Evolutionary conservation across 169 alveolate species (phyloP).

Genomic region (Eimeria falciformis): DNA sequence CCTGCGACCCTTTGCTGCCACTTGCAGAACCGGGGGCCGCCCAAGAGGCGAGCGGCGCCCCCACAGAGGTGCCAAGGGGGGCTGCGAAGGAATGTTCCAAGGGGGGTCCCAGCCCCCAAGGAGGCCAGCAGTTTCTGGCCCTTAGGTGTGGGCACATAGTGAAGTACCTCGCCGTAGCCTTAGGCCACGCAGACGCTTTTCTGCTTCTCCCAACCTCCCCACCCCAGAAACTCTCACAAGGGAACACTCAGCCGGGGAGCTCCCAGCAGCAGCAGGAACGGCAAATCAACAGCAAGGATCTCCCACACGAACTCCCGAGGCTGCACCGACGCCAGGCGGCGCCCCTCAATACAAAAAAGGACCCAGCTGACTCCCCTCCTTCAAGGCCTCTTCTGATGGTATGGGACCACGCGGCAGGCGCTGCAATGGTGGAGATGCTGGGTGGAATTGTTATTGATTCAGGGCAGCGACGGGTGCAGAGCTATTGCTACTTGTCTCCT

Average conservation of each 20-base stretch:
- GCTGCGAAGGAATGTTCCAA: not conserved
- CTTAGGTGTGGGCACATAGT: constrained; percentile 45
- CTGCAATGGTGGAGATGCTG: constrained; percentile 37
- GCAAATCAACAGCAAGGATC: not conserved
- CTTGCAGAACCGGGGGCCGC: not conserved
- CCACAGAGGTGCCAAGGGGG: not conserved
- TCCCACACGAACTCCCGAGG: not conserved
- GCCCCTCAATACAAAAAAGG: not conserved
- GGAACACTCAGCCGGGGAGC: not conserved
- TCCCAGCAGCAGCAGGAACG: not conserved
- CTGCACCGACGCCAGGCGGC: not conserved
- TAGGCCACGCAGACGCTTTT: constrained; percentile 49
- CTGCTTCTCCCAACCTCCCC: constrained; percentile 27
- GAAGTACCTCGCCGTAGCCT: constrained; percentile 46
- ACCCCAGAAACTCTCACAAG: not conserved
- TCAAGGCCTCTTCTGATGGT: constrained; percentile 31
- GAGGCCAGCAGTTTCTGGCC: constrained; percentile 61
- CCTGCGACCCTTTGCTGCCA: not conserved
- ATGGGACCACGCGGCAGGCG: constrained; percentile 59
- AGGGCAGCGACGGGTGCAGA: not conserved
- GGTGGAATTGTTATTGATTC: constrained; percentile 33
- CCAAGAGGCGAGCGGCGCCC: not conserved
- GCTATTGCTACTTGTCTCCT: constrained; percentile 39
- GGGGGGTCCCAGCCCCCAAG: not conserved
- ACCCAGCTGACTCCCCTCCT: not conserved